Evolutionary conservation across 371 early-diverging fungal species (phyloP).

Genomic region (Mucor circinelloides): DNA sequence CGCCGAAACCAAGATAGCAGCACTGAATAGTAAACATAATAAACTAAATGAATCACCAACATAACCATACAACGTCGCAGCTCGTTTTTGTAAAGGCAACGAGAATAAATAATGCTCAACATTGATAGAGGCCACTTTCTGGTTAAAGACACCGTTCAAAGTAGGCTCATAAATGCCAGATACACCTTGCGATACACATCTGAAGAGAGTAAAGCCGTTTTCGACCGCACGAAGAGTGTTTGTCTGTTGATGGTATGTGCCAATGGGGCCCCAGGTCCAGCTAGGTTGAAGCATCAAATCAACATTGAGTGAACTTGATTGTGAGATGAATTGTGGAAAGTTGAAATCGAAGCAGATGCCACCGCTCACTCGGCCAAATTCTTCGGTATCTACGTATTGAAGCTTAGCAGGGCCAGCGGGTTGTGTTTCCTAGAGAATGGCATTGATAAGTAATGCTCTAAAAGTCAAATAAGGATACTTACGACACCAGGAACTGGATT

Average conservation of each 20-base stretch:
- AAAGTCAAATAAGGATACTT: not conserved
- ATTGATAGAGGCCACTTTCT: slow-evolving; percentile 44
- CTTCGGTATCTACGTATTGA: slow-evolving; percentile 47
- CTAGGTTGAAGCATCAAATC: slow-evolving; percentile 59
- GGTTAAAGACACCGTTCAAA: slow-evolving; percentile 42
- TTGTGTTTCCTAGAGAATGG: slow-evolving; percentile 29
- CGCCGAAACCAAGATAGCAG: not conserved
- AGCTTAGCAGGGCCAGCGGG: slow-evolving; percentile 45
- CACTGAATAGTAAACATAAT: slow-evolving; percentile 24
- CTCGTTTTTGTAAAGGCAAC: slow-evolving; percentile 48
- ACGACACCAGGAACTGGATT: slow-evolving; percentile 56
- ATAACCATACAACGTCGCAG: slow-evolving; percentile 44
- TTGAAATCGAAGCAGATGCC: slow-evolving; percentile 62
- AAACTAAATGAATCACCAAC: slow-evolving; percentile 50
- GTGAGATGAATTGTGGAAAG: slow-evolving; percentile 52
- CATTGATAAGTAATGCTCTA: not conserved
- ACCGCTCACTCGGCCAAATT: slow-evolving; percentile 54
- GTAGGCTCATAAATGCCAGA: slow-evolving; percentile 55
- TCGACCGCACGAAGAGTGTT: slow-evolving; percentile 55
- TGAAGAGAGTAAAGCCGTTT: slow-evolving; percentile 55
- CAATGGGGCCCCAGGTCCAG: slow-evolving; percentile 62
- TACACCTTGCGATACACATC: slow-evolving; percentile 56
- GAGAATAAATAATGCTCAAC: slow-evolving; percentile 44
- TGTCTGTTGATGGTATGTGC: slow-evolving; percentile 48
- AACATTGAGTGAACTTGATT: slow-evolving; percentile 50